phyloP scores from a whole-genome alignment of 345 rosid species.

The Brassica carinata region DNA sequence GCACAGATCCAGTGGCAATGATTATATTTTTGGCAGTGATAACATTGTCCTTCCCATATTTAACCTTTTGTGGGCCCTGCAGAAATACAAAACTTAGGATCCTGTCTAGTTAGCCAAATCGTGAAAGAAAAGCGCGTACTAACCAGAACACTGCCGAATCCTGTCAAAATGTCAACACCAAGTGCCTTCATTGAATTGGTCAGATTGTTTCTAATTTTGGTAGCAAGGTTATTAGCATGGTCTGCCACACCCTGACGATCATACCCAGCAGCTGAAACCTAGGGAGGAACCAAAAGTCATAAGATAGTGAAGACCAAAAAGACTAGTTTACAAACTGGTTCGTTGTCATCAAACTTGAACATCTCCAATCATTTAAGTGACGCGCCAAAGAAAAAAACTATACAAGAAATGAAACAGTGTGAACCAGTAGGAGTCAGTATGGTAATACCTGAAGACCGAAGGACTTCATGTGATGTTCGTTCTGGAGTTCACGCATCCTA shows the following conservation, averaged over 20 bases:
- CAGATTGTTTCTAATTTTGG: conserved; percentile 84
- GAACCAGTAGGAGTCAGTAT: not conserved
- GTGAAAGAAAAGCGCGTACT: conserved; percentile 34
- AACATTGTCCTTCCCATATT: conserved; percentile 70
- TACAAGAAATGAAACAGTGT: not conserved
- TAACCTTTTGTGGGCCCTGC: conserved; percentile 94
- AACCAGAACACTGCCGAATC: conserved; percentile 80
- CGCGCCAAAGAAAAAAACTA: not conserved
- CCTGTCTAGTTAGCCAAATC: not conserved
- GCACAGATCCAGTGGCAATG: conserved; percentile 97
- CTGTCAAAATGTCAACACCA: conserved; percentile 94
- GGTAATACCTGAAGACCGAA: conserved; percentile 83
- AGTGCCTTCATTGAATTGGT: conserved; percentile 93
- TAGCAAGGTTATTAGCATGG: conserved; percentile 92
- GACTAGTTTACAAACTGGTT: not conserved
- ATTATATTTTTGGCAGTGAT: conserved; percentile 81
- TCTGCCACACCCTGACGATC: conserved; percentile 96
- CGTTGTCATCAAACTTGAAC: not conserved
- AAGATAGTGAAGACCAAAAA: conserved; percentile 5
- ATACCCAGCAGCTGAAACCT: conserved; percentile 95
- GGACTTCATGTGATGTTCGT: conserved; percentile 92
- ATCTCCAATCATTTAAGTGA: not conserved
- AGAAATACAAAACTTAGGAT: conserved; percentile 26
- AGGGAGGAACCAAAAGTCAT: not conserved
- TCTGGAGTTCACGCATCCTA: conserved; percentile 92